Conservation (phyloP, 192 early-diverging fungal species). For the Haplosporangium gracile region DNA sequence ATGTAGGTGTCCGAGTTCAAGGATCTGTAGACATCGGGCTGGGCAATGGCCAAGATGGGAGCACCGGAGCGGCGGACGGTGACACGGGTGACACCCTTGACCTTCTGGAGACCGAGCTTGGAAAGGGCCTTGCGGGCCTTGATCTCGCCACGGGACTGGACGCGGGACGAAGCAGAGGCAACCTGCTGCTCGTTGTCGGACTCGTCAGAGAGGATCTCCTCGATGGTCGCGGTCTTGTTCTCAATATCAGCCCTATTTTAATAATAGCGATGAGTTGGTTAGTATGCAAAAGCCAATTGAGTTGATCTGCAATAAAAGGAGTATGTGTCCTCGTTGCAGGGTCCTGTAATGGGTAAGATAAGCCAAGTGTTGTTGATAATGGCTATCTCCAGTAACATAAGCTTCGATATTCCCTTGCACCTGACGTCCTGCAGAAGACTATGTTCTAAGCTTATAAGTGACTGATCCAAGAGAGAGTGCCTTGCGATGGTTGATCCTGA, state of each 20-base stretch:
- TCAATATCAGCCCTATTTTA: constrained; percentile 53
- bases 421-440: background rate
- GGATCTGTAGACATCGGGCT: constrained; percentile 95
- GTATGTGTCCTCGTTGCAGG: too few species aligned
- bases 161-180: constrained; percentile 32
- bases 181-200: constrained; percentile 45
- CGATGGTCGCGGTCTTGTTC: constrained; percentile 58
- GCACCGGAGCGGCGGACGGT: constrained; percentile 81
- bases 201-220: constrained; percentile 52
- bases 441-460: background rate
- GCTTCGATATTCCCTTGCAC: background rate
- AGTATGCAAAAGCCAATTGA: background rate
- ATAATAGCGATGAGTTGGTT: background rate
- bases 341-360: too few species aligned
- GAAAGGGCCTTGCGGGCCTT: constrained; percentile 98
- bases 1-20: constrained; percentile 92
- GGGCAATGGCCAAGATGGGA: constrained; percentile 87
- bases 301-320: too few species aligned
- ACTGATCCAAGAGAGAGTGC: background rate
- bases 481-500: background rate
- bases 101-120: constrained; percentile 91
- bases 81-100: constrained; percentile 90
- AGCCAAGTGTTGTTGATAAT: too few species aligned
- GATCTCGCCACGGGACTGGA: constrained; percentile 88
- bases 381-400: too few species aligned